Evolutionary conservation across 805 yeast genomes (phyloP), one percentile per base, ranked within the genome.

Genomic region (Metschnikowia baotianmanensis): DNA sequence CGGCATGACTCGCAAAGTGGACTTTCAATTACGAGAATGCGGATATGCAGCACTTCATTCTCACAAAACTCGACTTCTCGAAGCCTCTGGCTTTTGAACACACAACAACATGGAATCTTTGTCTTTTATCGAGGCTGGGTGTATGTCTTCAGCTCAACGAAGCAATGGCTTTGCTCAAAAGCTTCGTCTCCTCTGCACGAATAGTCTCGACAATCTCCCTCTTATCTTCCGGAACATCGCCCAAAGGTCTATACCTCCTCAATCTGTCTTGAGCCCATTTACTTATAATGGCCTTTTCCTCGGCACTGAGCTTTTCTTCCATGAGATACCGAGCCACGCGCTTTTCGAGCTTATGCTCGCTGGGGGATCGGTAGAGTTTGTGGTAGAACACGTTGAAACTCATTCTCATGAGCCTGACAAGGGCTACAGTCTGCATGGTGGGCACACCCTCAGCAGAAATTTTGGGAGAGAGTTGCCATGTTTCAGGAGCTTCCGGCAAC

Each of bases 381-480:
- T 46, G 43, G 38, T 54, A 48, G 39, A 66, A 66, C 5, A 51
- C 31, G 17, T 48, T 52, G 51, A 56, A 58, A 3, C 63, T 60
- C 50, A 67, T 46, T n/a, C 47, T 45, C 11, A 68, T 21, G 25
- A 50, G 36, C 20, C 52, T 40, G 9, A 48, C 31, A 30, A 50
- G 52, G 11, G 50, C 52, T 20, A 46, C 20, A 2, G 80, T 66
- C n/a, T 71, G 62, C 2, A 57, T 56, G 0, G 79, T 63, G 9
- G 75, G 71, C 16, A 58, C 59, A 1, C 83, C 86, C 33, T 66
- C 58, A 31, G 48, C 56, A 4, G 45, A 45, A 13, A 78, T 48
- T 31, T 61, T 59, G 18, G 74, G 57, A 27, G 74, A 70, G 31
- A 71, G 54, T 31, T 74, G 59, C 82, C 82, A 69, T 18, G 67